A percentile compares a stretch with the other conserved stretches of the same genome.
Conservation (phyloP, 768 basidiomycete genomes). For the Lepiota venenata region DNA sequence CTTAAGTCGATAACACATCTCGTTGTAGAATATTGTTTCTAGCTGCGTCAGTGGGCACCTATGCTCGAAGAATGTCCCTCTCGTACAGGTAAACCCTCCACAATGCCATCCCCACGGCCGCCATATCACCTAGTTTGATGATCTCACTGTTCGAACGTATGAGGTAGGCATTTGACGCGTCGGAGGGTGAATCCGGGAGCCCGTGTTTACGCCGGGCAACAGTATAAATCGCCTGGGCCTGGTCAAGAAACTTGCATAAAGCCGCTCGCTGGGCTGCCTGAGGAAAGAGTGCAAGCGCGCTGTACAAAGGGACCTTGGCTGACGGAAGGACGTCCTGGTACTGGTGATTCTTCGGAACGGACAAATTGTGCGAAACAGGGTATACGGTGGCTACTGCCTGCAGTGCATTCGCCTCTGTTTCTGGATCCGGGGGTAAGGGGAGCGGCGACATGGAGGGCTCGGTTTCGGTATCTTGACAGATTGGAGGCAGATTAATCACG, state of each 20-base stretch:
- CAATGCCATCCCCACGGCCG: conserved; percentile 63
- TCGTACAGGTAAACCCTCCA: conserved; percentile 84
- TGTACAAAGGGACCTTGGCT: conserved; percentile 58
- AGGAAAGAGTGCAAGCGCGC: conserved; percentile 64
- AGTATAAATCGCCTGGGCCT: neutral
- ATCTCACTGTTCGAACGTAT: conserved; percentile 50
- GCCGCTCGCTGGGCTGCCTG: conserved; percentile 56
- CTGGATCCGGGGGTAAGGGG: conserved; percentile 23
- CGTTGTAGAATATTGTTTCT: conserved; percentile 5
- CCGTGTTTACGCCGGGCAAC: neutral
- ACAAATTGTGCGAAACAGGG: conserved; percentile 9
- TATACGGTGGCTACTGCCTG: conserved; percentile 30
- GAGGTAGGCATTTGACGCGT: conserved; percentile 59
- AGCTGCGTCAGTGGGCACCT: neutral
- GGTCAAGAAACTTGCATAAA: conserved; percentile 44
- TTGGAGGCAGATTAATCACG: conserved; percentile 66
- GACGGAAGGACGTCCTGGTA: conserved; percentile 21
- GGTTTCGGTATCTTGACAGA: conserved; percentile 42
- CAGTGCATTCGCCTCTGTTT: conserved; percentile 11
- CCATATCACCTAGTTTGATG: conserved; percentile 53
- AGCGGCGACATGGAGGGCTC: conserved; percentile 32
- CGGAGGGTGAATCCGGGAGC: conserved; percentile 2
- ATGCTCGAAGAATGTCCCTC: conserved; percentile 17
- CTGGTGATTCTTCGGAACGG: conserved; percentile 4
- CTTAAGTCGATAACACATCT: conserved; percentile 22